phyloP scores from a whole-genome alignment of 805 yeast genomes.

The Kregervanrija pseudodelftensis region DNA sequence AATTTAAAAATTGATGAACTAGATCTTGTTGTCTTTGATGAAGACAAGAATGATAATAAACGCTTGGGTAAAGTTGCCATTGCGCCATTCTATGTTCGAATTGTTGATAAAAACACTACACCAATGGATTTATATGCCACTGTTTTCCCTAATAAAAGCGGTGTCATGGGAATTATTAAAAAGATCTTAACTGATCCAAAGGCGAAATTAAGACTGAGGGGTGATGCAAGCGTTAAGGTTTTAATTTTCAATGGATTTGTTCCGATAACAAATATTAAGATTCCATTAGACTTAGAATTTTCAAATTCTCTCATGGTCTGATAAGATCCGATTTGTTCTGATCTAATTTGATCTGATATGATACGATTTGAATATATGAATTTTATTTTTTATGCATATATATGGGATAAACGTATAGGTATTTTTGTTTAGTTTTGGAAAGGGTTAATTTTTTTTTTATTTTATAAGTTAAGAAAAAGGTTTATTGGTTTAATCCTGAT shows the following conservation, averaged over 20 bases:
- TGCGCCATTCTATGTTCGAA: conserved; percentile 27
- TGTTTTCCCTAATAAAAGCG: conserved; percentile 27
- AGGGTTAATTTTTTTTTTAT: background rate
- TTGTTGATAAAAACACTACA: conserved; percentile 22
- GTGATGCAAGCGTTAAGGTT: conserved; percentile 27
- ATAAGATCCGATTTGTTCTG: background rate
- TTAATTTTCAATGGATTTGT: conserved; percentile 27
- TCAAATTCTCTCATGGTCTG: conserved; percentile 14
- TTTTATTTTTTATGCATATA: background rate
- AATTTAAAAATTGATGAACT: conserved; percentile 25
- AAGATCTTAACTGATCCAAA: conserved; percentile 25
- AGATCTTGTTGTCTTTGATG: conserved; percentile 23
- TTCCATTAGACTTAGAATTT: conserved; percentile 27
- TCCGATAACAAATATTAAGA: conserved; percentile 24
- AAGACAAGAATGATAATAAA: conserved; percentile 14
- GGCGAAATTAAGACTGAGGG: conserved; percentile 26
- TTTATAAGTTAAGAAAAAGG: no score
- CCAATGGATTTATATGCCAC: conserved; percentile 23
- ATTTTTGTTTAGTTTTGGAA: background rate
- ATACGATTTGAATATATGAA: background rate
- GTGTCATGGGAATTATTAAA: conserved; percentile 28
- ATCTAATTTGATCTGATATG: no score
- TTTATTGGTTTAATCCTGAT: no score
- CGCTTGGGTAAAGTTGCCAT: conserved; percentile 28
- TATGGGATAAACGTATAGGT: background rate